A percentile compares a stretch with the other conserved stretches of the same genome.
Evolutionary conservation across 176 grass and related monocot genomes (phyloP).

Genomic region (Leersia perrieri): DNA sequence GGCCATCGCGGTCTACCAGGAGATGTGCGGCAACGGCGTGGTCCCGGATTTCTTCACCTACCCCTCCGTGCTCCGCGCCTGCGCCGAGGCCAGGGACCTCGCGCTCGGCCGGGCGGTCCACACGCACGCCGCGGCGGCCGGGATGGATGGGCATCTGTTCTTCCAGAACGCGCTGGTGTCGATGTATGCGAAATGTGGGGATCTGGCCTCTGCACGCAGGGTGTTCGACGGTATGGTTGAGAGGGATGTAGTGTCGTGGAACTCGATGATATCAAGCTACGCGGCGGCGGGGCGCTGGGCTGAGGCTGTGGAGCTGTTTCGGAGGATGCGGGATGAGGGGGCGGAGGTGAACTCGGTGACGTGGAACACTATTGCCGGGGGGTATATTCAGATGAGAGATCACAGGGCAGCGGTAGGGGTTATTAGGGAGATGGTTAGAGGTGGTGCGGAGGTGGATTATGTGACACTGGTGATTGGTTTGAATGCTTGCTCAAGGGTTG

Average conservation of each 20-base stretch:
- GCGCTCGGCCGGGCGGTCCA: conserved; percentile 41
- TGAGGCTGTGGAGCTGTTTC: conserved; percentile 29
- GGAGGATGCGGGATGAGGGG: conserved; percentile 21
- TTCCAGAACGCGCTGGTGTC: conserved; percentile 48
- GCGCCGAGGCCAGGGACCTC: conserved; percentile 41
- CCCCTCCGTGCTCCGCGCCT: conserved; percentile 51
- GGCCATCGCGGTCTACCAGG: conserved; percentile 38
- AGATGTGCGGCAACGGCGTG: conserved; percentile 24
- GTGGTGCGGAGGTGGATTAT: conserved; percentile 36
- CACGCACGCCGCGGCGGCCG: not conserved
- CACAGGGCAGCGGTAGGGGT: conserved; percentile 34
- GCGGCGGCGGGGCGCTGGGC: not conserved
- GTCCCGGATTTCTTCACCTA: conserved; percentile 53
- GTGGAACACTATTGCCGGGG: conserved; percentile 54
- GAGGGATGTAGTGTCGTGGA: conserved; percentile 47
- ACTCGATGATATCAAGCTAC: conserved; percentile 39
- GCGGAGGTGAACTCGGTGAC: conserved; percentile 44
- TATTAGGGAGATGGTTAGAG: conserved; percentile 40
- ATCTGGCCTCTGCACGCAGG: conserved; percentile 26
- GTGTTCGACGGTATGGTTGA: conserved; percentile 59
- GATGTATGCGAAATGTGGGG: conserved; percentile 50
- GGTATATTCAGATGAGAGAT: conserved; percentile 41
- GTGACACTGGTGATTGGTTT: conserved; percentile 56
- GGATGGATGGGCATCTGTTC: conserved; percentile 40
- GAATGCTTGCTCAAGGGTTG: conserved; percentile 50